Base-by-base conservation (phyloP, 1,284 basidiomycete species). In the Leccinum fallax region DNA sequence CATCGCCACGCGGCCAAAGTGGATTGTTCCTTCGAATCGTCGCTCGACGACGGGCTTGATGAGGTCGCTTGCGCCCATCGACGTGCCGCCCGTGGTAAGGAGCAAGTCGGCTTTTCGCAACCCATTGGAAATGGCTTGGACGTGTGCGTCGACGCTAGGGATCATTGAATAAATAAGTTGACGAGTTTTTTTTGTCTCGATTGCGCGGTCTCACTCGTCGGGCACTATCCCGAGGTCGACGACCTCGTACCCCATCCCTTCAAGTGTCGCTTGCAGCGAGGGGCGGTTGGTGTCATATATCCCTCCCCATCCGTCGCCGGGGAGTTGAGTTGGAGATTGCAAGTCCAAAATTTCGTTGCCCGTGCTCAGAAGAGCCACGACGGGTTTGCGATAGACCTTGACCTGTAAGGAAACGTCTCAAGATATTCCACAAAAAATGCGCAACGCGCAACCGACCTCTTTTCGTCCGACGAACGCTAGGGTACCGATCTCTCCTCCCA, bases 11-110 rank as follows among this genome's bases (percentile, higher is more conserved):
- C 93, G 81, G 1, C 93, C 93, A 71, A 95, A 94, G 69, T 94
- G 90, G 15, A 94, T 81, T 2, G 82, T 86, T 0, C 92, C 94
- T 13, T 80, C 71, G 55, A 95, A 83, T 34, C 89, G 81, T 19
- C 88, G 84, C 75, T 96, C 94, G 63, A 96, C 89, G 59, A 95
- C 84, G 1, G 94, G 94, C 73, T 96, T 95, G 53, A 96, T 77
- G 30, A 95, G 80, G 73, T 96, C 94, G 1, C 86, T 86, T 10
- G 94, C 85, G 2, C 94, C 94, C 94, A 96, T 96, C 5, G 90
- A 93, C 2, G 94, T 95, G 3, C 94, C 94, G 11, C 94, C 94
- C 0, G 94, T 96, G 0, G 92, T 92, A 10, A 96, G 76, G 9
- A 95, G 73, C 3, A 96, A 75, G 69, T 95, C 94, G 0, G 92